Conservation (phyloP, 2,329 filamentous ascomycete genomes). For the Claviceps maximensis region DNA sequence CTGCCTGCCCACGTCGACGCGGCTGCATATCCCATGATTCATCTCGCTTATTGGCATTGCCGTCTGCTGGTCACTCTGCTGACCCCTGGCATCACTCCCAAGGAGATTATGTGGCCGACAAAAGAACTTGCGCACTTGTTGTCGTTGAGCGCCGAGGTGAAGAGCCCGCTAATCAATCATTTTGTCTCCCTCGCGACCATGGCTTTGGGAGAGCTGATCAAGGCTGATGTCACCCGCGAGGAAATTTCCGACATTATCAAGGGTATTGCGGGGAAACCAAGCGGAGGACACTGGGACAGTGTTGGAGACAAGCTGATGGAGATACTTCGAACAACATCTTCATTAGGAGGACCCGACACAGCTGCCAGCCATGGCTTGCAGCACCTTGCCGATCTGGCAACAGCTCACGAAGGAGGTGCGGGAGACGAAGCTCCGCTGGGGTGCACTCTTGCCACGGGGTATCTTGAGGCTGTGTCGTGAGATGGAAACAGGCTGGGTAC, state of each 20-base stretch:
- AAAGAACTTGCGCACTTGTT: slow-evolving; percentile 46
- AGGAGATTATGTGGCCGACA: slow-evolving; percentile 47
- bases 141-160: slow-evolving; percentile 36
- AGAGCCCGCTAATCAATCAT: slow-evolving; percentile 54
- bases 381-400: slow-evolving; percentile 45
- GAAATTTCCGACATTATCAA: slow-evolving; percentile 43
- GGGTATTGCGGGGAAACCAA: slow-evolving; percentile 41
- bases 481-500: neutral
- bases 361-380: slow-evolving; percentile 42
- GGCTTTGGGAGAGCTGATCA: slow-evolving; percentile 46
- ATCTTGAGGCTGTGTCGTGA: slow-evolving; percentile 15
- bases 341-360: slow-evolving; percentile 17
- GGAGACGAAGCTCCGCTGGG: slow-evolving; percentile 20
- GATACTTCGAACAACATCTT: slow-evolving; percentile 21
- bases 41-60: slow-evolving; percentile 58
- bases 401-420: slow-evolving; percentile 25
- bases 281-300: slow-evolving; percentile 42
- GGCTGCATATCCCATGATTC: slow-evolving; percentile 39
- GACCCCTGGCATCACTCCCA: slow-evolving; percentile 39
- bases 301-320: slow-evolving; percentile 32
- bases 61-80: slow-evolving; percentile 51
- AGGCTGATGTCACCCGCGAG: slow-evolving; percentile 39
- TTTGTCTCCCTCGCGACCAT: slow-evolving; percentile 47
- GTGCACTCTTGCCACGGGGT: slow-evolving; percentile 21
- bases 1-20: slow-evolving; percentile 45